phyloP scores from a whole-genome alignment of 2,329 filamentous ascomycete species.

The Scortechinia acanthostroma region DNA sequence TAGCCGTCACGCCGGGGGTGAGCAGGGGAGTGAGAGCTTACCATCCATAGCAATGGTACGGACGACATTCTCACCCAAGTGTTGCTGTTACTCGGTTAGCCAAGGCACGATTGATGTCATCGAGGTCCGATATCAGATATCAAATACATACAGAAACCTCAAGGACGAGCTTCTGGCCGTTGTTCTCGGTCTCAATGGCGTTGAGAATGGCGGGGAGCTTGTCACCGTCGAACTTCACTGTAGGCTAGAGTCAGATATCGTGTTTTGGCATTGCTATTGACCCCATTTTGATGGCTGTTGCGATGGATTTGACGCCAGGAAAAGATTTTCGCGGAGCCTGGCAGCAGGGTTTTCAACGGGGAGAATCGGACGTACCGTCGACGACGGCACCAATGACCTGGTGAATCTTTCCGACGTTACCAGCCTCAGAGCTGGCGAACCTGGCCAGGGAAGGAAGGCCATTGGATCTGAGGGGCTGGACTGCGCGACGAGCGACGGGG shows the following conservation, averaged over 20 bases:
- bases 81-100: slow-evolving; percentile 84
- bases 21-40: slow-evolving; percentile 37
- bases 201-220: slow-evolving; percentile 96
- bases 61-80: slow-evolving; percentile 98
- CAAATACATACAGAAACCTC: slow-evolving; percentile 78
- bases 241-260: slow-evolving; percentile 5
- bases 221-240: slow-evolving; percentile 93
- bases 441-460: slow-evolving; percentile 51
- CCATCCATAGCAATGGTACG: slow-evolving; percentile 99
- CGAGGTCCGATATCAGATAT: slow-evolving; percentile 6
- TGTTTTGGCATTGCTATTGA: slow-evolving; percentile 5
- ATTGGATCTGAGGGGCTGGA: slow-evolving; percentile 47
- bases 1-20: background rate
- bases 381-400: slow-evolving; percentile 98
- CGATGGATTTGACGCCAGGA: background rate
- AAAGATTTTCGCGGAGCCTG: background rate
- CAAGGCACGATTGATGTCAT: too few species aligned
- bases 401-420: slow-evolving; percentile 54
- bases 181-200: slow-evolving; percentile 85
- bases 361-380: slow-evolving; percentile 69
- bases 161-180: slow-evolving; percentile 86
- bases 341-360: slow-evolving; percentile 5
- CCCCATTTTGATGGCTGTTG: slow-evolving; percentile 1
- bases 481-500: slow-evolving; percentile 42
- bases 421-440: slow-evolving; percentile 48